Percentiles rank a stretch among this genome's conserved stretches.
Conservation (phyloP, 192 early-diverging fungal species). For the Jimgerdemannia flammicorona region DNA sequence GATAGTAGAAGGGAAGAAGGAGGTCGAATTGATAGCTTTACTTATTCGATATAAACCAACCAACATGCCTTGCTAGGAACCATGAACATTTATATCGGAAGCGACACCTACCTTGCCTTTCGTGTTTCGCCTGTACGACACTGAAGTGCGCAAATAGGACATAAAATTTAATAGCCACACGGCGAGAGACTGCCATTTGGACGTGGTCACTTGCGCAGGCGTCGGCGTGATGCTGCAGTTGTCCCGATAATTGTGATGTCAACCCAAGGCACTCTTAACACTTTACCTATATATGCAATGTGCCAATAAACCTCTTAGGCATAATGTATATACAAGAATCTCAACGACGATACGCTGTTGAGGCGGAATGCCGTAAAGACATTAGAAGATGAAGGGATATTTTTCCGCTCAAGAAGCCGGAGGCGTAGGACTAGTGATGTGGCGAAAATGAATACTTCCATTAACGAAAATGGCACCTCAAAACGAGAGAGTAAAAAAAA, state of each 20-base stretch:
- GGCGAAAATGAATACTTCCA: background rate
- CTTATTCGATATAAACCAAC: background rate
- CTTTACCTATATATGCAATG: background rate
- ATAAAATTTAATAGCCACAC: constrained; percentile 48
- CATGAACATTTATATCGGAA: background rate
- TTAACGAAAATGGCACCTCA: background rate
- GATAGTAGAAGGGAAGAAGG: too few species aligned
- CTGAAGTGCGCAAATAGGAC: constrained; percentile 77
- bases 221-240: background rate
- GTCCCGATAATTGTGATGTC: background rate
- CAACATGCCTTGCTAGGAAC: background rate
- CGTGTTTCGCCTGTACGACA: constrained; percentile 69
- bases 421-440: constrained; percentile 79
- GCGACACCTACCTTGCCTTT: constrained; percentile 42
- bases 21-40: background rate
- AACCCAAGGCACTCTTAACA: background rate
- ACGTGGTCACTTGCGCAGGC: too few species aligned
- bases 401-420: constrained; percentile 86
- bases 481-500: background rate
- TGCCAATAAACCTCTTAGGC: constrained; percentile 42
- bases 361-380: constrained; percentile 90
- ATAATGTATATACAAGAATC: constrained; percentile 57
- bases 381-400: constrained; percentile 91
- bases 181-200: constrained; percentile 10
- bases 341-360: constrained; percentile 74